Evolutionary conservation across 768 basidiomycete species (phyloP).

Genomic region (Tremella mesenterica): DNA sequence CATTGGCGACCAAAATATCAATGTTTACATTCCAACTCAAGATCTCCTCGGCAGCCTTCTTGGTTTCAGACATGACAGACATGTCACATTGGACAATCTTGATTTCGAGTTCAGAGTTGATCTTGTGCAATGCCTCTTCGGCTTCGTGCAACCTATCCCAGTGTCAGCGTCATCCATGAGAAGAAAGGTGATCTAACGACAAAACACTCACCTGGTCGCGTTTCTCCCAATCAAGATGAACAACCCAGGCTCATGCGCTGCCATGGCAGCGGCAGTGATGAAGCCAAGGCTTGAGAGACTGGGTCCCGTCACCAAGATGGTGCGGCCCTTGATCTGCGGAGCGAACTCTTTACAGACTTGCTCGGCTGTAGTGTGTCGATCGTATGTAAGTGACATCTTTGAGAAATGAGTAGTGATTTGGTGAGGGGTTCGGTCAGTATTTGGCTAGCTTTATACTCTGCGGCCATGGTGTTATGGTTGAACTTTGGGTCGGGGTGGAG

Average conservation of each 20-base stretch:
- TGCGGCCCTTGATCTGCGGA: neutral
- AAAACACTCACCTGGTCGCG: slow-evolving; percentile 2
- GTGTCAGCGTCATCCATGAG: neutral
- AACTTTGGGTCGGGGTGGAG: too few species aligned
- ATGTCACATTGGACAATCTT: neutral
- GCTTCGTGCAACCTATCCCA: neutral
- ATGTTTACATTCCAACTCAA: neutral
- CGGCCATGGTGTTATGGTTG: too few species aligned
- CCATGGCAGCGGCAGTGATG: slow-evolving; percentile 3
- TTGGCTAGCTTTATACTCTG: too few species aligned
- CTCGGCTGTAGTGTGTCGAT: neutral
- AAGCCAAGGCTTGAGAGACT: slow-evolving; percentile 3
- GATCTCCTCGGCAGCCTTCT: neutral
- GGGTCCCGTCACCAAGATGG: slow-evolving; percentile 4
- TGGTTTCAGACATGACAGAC: neutral
- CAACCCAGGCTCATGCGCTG: neutral
- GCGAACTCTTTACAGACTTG: slow-evolving; percentile 1
- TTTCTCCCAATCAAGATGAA: neutral
- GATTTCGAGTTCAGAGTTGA: neutral
- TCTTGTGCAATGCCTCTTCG: neutral
- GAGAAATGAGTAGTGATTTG: too few species aligned
- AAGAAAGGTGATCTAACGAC: neutral
- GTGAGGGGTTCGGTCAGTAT: too few species aligned
- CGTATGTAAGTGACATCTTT: neutral
- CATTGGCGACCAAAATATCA: slow-evolving; percentile 9